Conservation (phyloP, 1,284 basidiomycete genomes). For the Tranzscheliella williamsii region DNA sequence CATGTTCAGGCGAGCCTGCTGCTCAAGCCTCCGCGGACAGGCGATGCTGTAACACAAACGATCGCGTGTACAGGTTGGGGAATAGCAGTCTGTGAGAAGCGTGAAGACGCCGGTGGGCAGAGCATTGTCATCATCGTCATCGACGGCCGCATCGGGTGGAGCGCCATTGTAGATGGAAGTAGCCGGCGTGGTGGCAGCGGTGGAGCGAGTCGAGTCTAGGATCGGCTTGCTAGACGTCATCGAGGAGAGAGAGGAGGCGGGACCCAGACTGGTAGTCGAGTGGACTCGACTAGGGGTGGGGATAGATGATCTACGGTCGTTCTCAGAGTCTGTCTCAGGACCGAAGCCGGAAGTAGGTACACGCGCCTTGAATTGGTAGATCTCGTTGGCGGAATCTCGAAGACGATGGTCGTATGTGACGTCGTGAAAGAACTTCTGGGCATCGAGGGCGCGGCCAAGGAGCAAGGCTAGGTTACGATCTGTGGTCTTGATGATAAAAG, state of each 20-base stretch:
- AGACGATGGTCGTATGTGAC: conserved; percentile 97
- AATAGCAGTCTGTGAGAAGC: conserved; percentile 94
- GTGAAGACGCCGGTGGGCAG: conserved; percentile 95
- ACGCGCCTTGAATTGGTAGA: conserved; percentile 85
- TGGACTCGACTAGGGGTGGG: conserved; percentile 21
- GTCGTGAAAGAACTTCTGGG: conserved; percentile 99
- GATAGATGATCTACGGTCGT: conserved; percentile 16
- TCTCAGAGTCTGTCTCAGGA: conserved; percentile 29
- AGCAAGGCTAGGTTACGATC: conserved; percentile 94
- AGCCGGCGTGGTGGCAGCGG: conserved; percentile 44
- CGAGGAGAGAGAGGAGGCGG: conserved; percentile 26
- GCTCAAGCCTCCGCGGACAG: conserved; percentile 89
- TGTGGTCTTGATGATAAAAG: conserved; percentile 96
- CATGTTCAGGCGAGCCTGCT: conserved; percentile 83
- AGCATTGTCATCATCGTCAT: conserved; percentile 65
- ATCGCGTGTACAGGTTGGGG: conserved; percentile 92
- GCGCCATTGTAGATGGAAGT: conserved; percentile 52
- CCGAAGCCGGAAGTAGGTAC: conserved; percentile 68
- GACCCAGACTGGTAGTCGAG: conserved; percentile 28
- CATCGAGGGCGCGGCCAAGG: conserved; percentile 89
- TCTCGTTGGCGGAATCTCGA: conserved; percentile 81
- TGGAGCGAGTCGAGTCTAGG: conserved; percentile 32
- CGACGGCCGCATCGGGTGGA: conserved; percentile 33
- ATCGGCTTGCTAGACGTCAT: conserved; percentile 52
- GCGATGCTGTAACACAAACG: conserved; percentile 94